Evolutionary conservation across 768 basidiomycete species (phyloP), one percentile per base, ranked within the genome.

Genomic region (Podaxis sp.): DNA sequence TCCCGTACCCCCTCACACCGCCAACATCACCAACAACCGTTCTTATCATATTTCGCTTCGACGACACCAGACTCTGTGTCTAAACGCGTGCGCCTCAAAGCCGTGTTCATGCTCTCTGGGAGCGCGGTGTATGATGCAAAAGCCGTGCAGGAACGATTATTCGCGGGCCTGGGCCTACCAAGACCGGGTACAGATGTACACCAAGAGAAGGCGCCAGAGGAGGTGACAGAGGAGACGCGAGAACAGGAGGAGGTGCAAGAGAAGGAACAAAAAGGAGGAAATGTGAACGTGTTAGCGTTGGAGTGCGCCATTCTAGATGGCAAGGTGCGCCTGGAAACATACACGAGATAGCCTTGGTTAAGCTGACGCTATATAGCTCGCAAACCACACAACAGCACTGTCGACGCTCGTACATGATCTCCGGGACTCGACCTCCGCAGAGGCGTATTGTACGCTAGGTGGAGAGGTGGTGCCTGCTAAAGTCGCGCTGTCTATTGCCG

Each of bases 381-480:
- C 79, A 19, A 76, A 86, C 53, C 88, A 93, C 66, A 81, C 77
- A 11, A 74, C 79, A 19, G 91, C 90, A 0, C 81, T 98, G 1
- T 73, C 82, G 6, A 78, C 82, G 1, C 84, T 98, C 6, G 89
- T 89, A 6, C 80, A 85, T 63, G 82, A 84, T 40, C 75, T 97
- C 9, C 82, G 82, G 55, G 96, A 98, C 70, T 78, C 84, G 0
- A 76, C 83, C 0, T 90, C 93, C 2, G 93, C 94, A 0, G 93
- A 96, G 70, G 82, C 87, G 4, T 97, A 95, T 73, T 96, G 95
- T 68, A 83, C 89, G 1, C 84, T 90, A 36, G 88, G 87, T 17
- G 93, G 95, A 4, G 83, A 85, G 22, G 82, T 96, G 24, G 76
- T 97, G 3, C 81, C 89, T 0, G 75, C 80, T 1, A 87, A 83